phyloP scores from a whole-genome alignment of 208 protist species.

The Polymyxa betae region DNA sequence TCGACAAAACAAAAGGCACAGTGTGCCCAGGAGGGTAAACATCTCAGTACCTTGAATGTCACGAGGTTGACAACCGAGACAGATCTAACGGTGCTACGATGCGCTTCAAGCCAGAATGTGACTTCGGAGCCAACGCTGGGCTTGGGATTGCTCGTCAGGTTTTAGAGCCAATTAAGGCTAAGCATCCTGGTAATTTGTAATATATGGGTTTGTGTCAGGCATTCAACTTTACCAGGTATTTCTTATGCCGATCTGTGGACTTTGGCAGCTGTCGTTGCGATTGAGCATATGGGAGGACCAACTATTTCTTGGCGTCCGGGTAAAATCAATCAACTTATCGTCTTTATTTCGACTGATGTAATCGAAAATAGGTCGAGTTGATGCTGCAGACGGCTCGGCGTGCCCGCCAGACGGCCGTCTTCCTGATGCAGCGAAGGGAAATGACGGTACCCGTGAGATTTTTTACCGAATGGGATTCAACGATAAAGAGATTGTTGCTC shows the following conservation, averaged over 20 bases:
- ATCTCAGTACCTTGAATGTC: not conserved
- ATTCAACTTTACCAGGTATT: slow-evolving; percentile 76
- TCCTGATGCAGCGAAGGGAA: slow-evolving; percentile 76
- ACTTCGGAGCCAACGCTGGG: slow-evolving; percentile 78
- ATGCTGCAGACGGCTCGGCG: slow-evolving; percentile 31
- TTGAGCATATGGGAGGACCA: slow-evolving; percentile 87
- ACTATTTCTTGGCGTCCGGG: slow-evolving; percentile 81
- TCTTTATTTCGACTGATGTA: not conserved
- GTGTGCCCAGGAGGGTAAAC: slow-evolving; percentile 22
- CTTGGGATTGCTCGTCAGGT: slow-evolving; percentile 79
- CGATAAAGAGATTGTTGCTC: slow-evolving; percentile 81
- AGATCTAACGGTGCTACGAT: slow-evolving; percentile 17
- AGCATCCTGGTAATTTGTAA: slow-evolving; percentile 53
- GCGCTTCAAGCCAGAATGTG: slow-evolving; percentile 56
- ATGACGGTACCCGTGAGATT: slow-evolving; percentile 79
- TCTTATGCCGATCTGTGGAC: slow-evolving; percentile 89
- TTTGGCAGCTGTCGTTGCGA: slow-evolving; percentile 82
- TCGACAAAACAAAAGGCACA: slow-evolving; percentile 55
- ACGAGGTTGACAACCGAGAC: not conserved
- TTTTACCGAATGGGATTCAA: slow-evolving; percentile 88
- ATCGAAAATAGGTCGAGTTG: slow-evolving; percentile 43
- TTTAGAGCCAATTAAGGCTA: slow-evolving; percentile 83
- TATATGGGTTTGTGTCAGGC: not conserved
- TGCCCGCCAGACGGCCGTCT: slow-evolving; percentile 74
- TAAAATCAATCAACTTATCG: slow-evolving; percentile 61